A percentile compares a stretch with the other conserved stretches of the same genome.
phyloP scores from a whole-genome alignment of 108 stramenopile species.

The Discostella pseudostelligera region DNA sequence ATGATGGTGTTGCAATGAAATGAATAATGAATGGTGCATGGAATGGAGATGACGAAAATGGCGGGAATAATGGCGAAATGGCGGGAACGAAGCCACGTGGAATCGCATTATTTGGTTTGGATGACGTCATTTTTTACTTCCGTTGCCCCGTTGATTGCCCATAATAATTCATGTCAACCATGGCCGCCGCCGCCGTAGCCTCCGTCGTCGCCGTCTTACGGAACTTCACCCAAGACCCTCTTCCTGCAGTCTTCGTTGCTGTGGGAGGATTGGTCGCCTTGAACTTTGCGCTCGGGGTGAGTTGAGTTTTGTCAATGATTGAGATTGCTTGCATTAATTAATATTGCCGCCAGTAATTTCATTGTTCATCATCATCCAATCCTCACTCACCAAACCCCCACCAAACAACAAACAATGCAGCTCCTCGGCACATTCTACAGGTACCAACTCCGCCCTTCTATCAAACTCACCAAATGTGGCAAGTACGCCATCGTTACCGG shows the following conservation, averaged over 20 bases:
- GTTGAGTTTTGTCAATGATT: slow-evolving; percentile 1
- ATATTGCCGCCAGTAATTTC: neutral
- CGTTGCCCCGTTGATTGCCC: too few relatives aligned
- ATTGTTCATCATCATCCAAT: neutral
- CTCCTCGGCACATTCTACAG: slow-evolving; percentile 62
- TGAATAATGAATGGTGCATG: too few relatives aligned
- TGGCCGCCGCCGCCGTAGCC: neutral
- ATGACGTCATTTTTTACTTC: too few relatives aligned
- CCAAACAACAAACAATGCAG: slow-evolving; percentile 15
- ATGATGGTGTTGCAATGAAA: too few relatives aligned
- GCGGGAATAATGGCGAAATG: too few relatives aligned
- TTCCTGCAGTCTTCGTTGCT: slow-evolving; percentile 36
- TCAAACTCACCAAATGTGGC: slow-evolving; percentile 90
- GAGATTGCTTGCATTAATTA: too few relatives aligned
- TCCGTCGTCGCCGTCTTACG: slow-evolving; percentile 23
- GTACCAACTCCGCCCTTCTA: slow-evolving; percentile 88
- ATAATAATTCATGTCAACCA: neutral
- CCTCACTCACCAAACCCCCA: neutral
- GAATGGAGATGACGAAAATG: neutral
- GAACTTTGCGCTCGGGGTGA: slow-evolving; percentile 37
- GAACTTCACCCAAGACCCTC: slow-evolving; percentile 32
- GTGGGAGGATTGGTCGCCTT: slow-evolving; percentile 25
- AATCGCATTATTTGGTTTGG: too few relatives aligned
- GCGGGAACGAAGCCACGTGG: neutral
- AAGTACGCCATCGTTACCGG: slow-evolving; percentile 98